Evolutionary conservation across 106 monocot genomes (phyloP).

Genomic region (Chionographis japonica): DNA sequence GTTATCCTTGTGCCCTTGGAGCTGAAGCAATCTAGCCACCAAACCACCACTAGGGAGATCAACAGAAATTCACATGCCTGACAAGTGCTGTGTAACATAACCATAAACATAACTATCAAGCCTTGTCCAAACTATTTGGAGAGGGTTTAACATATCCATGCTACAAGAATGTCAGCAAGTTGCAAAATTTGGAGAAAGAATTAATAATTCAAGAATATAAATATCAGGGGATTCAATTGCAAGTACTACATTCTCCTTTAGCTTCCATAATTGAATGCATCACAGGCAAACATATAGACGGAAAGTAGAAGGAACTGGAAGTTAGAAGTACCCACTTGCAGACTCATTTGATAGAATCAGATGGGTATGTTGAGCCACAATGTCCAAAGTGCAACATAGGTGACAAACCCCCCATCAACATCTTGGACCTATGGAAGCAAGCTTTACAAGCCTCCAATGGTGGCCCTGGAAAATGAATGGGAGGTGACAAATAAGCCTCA

Average conservation of each 20-base stretch:
- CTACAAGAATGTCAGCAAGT: too few species aligned
- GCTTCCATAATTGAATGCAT: neutral
- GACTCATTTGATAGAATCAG: neutral
- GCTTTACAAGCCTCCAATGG: conserved; percentile 60
- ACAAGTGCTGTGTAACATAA: too few species aligned
- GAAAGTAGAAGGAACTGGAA: conserved; percentile 5
- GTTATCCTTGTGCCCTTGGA: too few species aligned
- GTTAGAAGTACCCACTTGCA: conserved; percentile 8
- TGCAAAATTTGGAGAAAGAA: too few species aligned
- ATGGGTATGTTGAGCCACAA: conserved; percentile 18
- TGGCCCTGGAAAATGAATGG: conserved; percentile 59
- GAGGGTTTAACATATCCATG: too few species aligned
- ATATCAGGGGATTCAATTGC: neutral
- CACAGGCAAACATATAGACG: neutral
- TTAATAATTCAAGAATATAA: neutral
- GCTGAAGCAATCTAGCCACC: too few species aligned
- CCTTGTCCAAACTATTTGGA: too few species aligned
- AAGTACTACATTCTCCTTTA: too few species aligned
- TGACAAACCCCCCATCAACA: conserved; percentile 41
- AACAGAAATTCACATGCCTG: too few species aligned
- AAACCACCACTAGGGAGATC: too few species aligned
- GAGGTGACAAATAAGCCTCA: conserved; percentile 35
- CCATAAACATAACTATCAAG: too few species aligned
- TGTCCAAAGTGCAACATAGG: conserved; percentile 20
- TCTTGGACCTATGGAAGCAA: conserved; percentile 56